Percentiles rank a stretch among this genome's conserved stretches.
These are phyloP conservation scores for Inga oerstediana DNA, from an alignment of 306 rosid species.

Conservation along the genomic window DNA sequence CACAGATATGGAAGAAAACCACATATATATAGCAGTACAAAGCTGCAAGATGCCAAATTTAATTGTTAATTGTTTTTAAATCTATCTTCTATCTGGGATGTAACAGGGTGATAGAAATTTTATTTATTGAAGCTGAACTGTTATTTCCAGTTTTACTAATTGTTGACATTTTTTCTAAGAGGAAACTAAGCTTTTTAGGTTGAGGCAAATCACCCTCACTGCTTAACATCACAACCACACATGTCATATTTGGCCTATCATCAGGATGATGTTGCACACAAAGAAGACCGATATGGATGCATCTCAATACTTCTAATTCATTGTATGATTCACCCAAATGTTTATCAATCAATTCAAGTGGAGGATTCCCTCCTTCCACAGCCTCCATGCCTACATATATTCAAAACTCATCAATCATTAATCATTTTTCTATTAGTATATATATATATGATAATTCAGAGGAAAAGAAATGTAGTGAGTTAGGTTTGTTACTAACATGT, in stretches of 20 bases:
- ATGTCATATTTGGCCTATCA: constrained; percentile 51
- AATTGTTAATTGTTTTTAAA: too few relatives aligned
- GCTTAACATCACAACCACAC: constrained; percentile 47
- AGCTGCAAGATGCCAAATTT: too few relatives aligned
- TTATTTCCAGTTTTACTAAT: background rate
- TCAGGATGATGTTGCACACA: constrained; percentile 50
- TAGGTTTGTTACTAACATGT: background rate
- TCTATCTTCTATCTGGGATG: background rate
- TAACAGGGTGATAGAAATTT: background rate
- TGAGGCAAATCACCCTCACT: constrained; percentile 39
- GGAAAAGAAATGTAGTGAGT: background rate
- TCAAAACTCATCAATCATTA: background rate
- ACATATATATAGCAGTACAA: too few relatives aligned
- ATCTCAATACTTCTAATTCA: constrained; percentile 29
- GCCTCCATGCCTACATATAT: constrained; percentile 29
- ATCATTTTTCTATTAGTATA: background rate
- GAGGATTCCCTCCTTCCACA: constrained; percentile 31
- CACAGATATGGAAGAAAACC: too few relatives aligned
- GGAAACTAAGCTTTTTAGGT: constrained; percentile 48
- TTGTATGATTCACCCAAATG: background rate
- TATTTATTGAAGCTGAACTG: background rate
- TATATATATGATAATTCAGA: too few relatives aligned
- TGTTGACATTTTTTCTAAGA: background rate
- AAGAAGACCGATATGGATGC: constrained; percentile 52
- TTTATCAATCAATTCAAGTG: constrained; percentile 25